Conservation (phyloP, 768 basidiomycete genomes). For the Hydnomerulius pinastri region DNA sequence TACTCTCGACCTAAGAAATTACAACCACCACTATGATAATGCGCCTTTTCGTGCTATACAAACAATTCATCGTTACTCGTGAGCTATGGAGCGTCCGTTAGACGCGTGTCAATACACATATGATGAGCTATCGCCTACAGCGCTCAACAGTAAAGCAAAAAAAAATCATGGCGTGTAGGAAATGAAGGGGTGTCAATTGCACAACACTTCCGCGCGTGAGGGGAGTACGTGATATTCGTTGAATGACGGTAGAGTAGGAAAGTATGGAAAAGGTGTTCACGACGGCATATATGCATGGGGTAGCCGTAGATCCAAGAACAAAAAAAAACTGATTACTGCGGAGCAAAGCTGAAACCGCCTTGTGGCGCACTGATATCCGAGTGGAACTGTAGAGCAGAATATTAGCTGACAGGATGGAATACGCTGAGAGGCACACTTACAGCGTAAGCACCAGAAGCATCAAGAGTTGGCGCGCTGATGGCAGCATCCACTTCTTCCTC, state of each 20-base stretch:
- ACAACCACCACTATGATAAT: conserved; percentile 22
- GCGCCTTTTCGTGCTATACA: conserved; percentile 18
- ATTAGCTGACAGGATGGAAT: conserved; percentile 6
- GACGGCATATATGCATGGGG: not conserved
- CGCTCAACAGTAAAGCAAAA: conserved; percentile 24
- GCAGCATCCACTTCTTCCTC: conserved; percentile 92
- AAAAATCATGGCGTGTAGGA: conserved; percentile 12
- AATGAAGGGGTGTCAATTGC: conserved; percentile 11
- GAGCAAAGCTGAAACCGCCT: conserved; percentile 95
- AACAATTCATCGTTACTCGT: conserved; percentile 22
- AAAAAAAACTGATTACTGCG: conserved; percentile 40
- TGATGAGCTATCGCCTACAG: conserved; percentile 18
- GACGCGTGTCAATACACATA: conserved; percentile 29
- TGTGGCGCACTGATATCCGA: conserved; percentile 85
- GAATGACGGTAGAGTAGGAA: conserved; percentile 18
- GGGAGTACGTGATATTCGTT: conserved; percentile 21
- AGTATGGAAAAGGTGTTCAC: conserved; percentile 7
- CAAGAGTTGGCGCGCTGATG: conserved; percentile 74
- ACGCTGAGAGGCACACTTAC: conserved; percentile 42
- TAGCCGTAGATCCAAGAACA: conserved; percentile 3
- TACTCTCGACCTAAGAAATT: conserved; percentile 5
- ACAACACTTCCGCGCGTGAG: conserved; percentile 7
- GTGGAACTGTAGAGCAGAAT: conserved; percentile 60
- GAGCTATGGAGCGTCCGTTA: conserved; percentile 32
- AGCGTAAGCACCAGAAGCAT: conserved; percentile 71